A percentile compares a stretch with the other conserved stretches of the same genome.
These are phyloP conservation scores for Suillus placidus DNA, from an alignment of 768 basidiomycete genomes.

Conservation along the genomic window DNA sequence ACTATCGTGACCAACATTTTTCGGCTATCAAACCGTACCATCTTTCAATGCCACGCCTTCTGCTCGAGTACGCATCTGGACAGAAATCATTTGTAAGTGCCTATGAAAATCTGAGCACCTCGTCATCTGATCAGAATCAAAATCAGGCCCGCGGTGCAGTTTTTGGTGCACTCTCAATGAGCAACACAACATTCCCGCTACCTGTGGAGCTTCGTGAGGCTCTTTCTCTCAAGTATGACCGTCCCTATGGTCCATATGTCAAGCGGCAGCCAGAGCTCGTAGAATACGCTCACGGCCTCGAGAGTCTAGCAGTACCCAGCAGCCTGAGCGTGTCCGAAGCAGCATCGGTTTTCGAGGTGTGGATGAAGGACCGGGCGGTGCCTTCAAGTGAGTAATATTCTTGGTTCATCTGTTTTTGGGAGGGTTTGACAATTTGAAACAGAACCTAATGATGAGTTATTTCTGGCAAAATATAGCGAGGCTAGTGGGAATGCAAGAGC, in stretches of 20 bases:
- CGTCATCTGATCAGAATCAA: neutral
- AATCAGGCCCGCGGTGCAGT: constrained; percentile 68
- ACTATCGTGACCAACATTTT: constrained; percentile 77
- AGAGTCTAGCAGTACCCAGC: constrained; percentile 55
- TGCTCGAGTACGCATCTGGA: constrained; percentile 82
- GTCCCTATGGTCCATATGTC: constrained; percentile 54
- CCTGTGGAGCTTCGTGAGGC: constrained; percentile 68
- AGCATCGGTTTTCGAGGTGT: constrained; percentile 72
- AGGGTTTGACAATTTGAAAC: neutral
- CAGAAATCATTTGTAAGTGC: constrained; percentile 62
- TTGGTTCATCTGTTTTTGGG: neutral
- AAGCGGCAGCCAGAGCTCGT: constrained; percentile 52
- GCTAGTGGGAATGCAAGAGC: constrained; percentile 78
- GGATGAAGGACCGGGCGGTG: constrained; percentile 64
- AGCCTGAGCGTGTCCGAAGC: constrained; percentile 69
- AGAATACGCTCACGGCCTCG: constrained; percentile 57
- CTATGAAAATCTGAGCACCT: neutral
- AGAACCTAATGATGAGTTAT: constrained; percentile 65
- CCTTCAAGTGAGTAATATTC: constrained; percentile 44
- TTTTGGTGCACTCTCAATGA: constrained; percentile 67
- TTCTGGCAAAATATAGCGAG: constrained; percentile 78
- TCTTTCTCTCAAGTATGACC: constrained; percentile 48
- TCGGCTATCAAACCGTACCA: constrained; percentile 71
- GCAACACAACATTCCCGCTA: constrained; percentile 58
- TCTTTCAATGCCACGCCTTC: constrained; percentile 73